Conservation (phyloP, 78 protist genomes). For the Dictyostelium firmibasis region DNA sequence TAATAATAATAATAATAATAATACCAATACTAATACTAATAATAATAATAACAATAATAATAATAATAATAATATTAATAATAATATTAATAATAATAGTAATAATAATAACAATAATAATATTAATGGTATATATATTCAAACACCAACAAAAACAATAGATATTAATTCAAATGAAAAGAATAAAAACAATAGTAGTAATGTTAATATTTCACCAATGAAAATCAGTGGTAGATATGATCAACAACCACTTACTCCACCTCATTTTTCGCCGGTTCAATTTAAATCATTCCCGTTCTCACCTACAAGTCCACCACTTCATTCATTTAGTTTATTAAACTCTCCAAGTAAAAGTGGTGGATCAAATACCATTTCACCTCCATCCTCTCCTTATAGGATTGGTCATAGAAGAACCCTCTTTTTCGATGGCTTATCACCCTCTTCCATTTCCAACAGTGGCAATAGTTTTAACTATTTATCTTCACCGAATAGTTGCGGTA, state of each 20-base stretch:
- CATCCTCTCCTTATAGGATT: conserved; percentile 47
- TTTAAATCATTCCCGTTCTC: conserved; percentile 16
- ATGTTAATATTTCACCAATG: not conserved
- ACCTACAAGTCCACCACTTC: conserved; percentile 32
- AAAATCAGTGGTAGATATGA: not conserved
- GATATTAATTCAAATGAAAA: not conserved
- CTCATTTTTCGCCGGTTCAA: conserved; percentile 40
- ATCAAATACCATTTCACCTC: conserved; percentile 20
- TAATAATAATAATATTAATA: no score
- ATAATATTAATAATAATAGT: no score
- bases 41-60: no score
- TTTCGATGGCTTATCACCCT: conserved; percentile 26
- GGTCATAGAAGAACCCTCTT: conserved; percentile 58
- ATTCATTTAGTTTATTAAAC: conserved; percentile 9
- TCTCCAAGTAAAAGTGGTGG: not conserved
- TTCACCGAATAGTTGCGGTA: not conserved
- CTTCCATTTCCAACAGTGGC: not conserved
- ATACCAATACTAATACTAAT: no score
- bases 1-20: not conserved
- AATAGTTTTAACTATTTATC: not conserved
- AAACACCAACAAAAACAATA: not conserved
- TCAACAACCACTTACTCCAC: conserved; percentile 3
- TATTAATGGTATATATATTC: not conserved
- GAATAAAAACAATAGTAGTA: not conserved
- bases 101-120: no score